A percentile compares a stretch with the other conserved stretches of the same genome.
phyloP scores from a whole-genome alignment of 345 rosid genomes.

The Camelina laxa region DNA sequence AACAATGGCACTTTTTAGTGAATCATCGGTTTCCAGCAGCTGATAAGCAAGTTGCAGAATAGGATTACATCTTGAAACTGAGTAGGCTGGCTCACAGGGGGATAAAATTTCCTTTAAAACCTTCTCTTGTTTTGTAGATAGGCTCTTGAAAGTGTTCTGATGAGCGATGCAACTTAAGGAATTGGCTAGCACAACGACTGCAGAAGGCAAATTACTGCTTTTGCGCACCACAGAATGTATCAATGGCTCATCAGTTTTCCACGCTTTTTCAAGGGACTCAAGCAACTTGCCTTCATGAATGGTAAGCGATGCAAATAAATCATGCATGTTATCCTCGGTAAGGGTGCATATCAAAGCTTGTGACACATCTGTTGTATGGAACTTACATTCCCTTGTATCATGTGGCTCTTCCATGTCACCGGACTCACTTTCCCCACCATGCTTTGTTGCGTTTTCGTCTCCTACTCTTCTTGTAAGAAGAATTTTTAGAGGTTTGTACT shows the following conservation, averaged over 20 bases:
- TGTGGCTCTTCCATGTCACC: too few relatives aligned
- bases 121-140: slow-evolving; percentile 14
- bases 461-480: slow-evolving; percentile 36
- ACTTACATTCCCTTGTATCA: too few relatives aligned
- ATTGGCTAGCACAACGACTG: slow-evolving; percentile 40
- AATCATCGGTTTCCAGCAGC: slow-evolving; percentile 12
- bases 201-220: slow-evolving; percentile 36
- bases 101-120: neutral
- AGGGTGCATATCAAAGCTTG: too few relatives aligned
- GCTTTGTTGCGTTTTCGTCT: neutral
- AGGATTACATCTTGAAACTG: neutral
- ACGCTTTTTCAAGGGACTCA: neutral
- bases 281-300: neutral
- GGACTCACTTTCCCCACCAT: neutral
- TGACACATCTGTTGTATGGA: too few relatives aligned
- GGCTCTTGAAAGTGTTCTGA: neutral
- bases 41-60: slow-evolving; percentile 38
- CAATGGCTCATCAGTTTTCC: slow-evolving; percentile 9
- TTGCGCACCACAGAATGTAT: neutral
- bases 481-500: neutral
- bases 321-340: too few relatives aligned
- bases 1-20: neutral
- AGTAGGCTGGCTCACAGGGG: neutral
- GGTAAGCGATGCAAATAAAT: slow-evolving; percentile 30
- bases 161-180: slow-evolving; percentile 28